Base-by-base conservation (phyloP, 1,284 basidiomycete genomes). In the Grifola frondosa region DNA sequence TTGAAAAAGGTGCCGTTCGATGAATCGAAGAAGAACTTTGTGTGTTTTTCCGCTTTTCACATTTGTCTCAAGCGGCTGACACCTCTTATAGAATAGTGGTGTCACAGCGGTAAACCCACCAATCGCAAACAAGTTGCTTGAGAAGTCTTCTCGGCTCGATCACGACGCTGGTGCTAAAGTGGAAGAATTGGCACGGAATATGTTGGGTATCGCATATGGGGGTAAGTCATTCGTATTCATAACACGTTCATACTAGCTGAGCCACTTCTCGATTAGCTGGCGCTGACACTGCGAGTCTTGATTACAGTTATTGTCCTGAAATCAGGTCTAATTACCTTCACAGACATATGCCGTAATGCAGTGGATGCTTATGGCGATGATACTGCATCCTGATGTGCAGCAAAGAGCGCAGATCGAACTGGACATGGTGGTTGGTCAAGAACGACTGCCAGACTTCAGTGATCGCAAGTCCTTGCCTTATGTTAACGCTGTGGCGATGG, bases 1-100 rank as follows among this genome's bases (percentile, higher is more conserved):
- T 70, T 48, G 73, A 71, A 78, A 59, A 68, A 75, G 45, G 58
- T 71, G 16, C 78, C 78, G 0, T 81, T 73, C 51, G 70, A 77
- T 38, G 70, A 70, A 60, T 77, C 80, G 22, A 75, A 73, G 50
- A 57, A 61, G 28, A 65, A 72, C 24, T 68, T 78, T 70, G 79
- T 79, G 40, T 17, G 65, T 34, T 3, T 10, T 32, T 19, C n/a
- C n/a, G 11, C 21, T 7, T 6, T 30, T 16, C 21, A 19, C 5
- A 20, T 19, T 3, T 11, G 16, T 34, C 24, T 36, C 17, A 6
- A 13, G 15, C n/a, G 24, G 28, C 24, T 37, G 8, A 73, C 77
- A n/a, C 65, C 61, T n/a, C 68, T 80, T 40, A 60, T 81, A 29
- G 73, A 64, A 39, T 52, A 58, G 29, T 44, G 46, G 20, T 42